These are phyloP conservation scores for Eimeria sp. DNA, from an alignment of 169 alveolate species.

Conservation along the genomic window DNA sequence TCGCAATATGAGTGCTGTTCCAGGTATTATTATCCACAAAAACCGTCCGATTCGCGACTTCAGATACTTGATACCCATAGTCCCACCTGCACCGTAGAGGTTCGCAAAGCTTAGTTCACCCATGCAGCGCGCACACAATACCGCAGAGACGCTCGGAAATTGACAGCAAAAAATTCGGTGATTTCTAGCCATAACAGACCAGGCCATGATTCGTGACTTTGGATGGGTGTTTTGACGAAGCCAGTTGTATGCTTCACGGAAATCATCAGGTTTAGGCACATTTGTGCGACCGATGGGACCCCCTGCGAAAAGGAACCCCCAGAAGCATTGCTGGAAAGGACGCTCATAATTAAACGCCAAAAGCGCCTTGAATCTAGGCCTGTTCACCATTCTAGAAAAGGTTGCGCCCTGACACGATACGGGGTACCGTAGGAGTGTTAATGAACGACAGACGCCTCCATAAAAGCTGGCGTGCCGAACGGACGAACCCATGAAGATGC, in stretches of 20 bases:
- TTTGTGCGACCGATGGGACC: constrained; percentile 93
- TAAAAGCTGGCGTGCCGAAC: background rate
- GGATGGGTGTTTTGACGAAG: constrained; percentile 96
- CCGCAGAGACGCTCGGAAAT: background rate
- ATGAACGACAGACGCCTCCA: background rate
- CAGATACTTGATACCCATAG: constrained; percentile 99
- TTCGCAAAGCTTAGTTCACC: too few species aligned
- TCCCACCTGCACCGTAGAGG: constrained; percentile 95
- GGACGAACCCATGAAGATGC: constrained; percentile 91
- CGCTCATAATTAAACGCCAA: background rate
- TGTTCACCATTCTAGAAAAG: background rate
- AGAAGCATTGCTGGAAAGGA: background rate
- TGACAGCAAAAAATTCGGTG: background rate
- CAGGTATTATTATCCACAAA: constrained; percentile 99
- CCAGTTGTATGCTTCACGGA: constrained; percentile 99
- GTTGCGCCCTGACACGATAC: background rate
- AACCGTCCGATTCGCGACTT: constrained; percentile 98
- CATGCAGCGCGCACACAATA: background rate
- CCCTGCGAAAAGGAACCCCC: background rate
- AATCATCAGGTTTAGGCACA: constrained; percentile 96
- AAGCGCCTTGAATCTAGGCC: background rate
- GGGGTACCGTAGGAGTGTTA: background rate
- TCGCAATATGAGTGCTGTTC: constrained; percentile 99
- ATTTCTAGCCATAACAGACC: constrained; percentile 88
- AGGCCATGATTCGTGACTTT: constrained; percentile 96